Evolutionary conservation across 2,329 filamentous ascomycete species (phyloP), one percentile per base, ranked within the genome.

Genomic region (Arthrobotrys musiformis): DNA sequence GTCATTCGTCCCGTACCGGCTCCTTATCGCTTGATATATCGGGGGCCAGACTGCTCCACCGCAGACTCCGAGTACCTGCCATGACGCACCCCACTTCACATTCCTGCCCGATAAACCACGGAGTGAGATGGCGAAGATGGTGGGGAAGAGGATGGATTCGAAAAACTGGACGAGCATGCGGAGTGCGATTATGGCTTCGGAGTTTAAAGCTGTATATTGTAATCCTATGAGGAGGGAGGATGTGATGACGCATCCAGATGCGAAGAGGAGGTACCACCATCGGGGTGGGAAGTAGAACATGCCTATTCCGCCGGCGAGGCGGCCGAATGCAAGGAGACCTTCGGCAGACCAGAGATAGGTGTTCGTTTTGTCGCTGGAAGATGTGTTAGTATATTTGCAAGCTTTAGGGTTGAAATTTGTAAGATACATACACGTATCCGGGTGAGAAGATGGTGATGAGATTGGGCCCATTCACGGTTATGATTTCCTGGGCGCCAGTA

Each of bases 141-240:
- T 89, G 0, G 93, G 93, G 86, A 92, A 97, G 80, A 93, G 89
- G 62, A 93, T 92, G 0, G 90, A 92, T 82, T 94, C 92, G 81
- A 92, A 93, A 83, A 96, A 93, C 79, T 93, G 90, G 79, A 92
- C 91, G 28, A 94, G 80, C 79, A 92, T 90, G n/a, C 89, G 85
- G 24, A 85, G 84, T 24, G 89, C 82, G 0, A 87, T 79, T 78
- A 89, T 86, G 0, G 86, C 85, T 9, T 82, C 79, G 70, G 85
- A 83, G 33, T 87, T 85, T 2, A 86, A 84, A 4, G 88, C 80
- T 6, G 88, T 81, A 24, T 76, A 64, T 28, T 76, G 72, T n/a
- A 76, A 13, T 8, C 63, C 72, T 3, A 70, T 30, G 33, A 76
- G 48, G 2, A 76, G 24, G 1, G 86, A 84, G 63, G 86, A 86